Conservation (phyloP, 345 rosid species). For the Boechera divaricarpa region DNA sequence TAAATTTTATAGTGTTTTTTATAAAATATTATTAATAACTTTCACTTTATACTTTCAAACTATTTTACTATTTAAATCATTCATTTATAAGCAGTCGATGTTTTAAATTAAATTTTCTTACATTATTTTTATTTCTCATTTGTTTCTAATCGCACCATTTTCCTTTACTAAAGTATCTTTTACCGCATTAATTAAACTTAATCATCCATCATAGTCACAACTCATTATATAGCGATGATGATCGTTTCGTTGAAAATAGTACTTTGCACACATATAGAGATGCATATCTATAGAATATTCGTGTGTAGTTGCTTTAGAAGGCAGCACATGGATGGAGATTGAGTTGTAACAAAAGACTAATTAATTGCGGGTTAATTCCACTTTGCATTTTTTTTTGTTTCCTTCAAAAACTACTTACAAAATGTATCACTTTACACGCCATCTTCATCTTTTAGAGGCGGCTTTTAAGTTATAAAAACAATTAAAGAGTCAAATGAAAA, state of each 20-base stretch:
- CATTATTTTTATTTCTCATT: background rate
- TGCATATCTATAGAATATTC: constrained; percentile 30
- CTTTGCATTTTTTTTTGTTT: constrained; percentile 34
- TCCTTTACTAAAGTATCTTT: background rate
- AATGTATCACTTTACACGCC: constrained; percentile 43
- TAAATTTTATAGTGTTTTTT: background rate
- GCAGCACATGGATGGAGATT: constrained; percentile 43
- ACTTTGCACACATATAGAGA: constrained; percentile 21
- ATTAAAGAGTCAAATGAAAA: constrained; percentile 35
- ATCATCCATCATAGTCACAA: constrained; percentile 14
- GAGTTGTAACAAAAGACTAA: constrained; percentile 19
- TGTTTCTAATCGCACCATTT: constrained; percentile 8
- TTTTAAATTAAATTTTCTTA: background rate
- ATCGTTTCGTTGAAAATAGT: constrained; percentile 28
- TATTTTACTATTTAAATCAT: background rate
- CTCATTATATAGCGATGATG: constrained; percentile 6
- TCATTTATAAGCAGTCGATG: background rate
- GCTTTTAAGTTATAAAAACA: constrained; percentile 34
- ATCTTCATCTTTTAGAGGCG: constrained; percentile 40
- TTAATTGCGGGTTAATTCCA: constrained; percentile 18
- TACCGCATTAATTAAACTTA: background rate
- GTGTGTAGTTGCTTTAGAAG: constrained; percentile 44
- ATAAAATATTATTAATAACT: background rate
- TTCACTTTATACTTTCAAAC: background rate
- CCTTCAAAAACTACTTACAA: constrained; percentile 28